A percentile compares a stretch with the other conserved stretches of the same genome.
These are phyloP conservation scores for Trametes polyzona DNA, from an alignment of 1,284 basidiomycete genomes.

Conservation along the genomic window DNA sequence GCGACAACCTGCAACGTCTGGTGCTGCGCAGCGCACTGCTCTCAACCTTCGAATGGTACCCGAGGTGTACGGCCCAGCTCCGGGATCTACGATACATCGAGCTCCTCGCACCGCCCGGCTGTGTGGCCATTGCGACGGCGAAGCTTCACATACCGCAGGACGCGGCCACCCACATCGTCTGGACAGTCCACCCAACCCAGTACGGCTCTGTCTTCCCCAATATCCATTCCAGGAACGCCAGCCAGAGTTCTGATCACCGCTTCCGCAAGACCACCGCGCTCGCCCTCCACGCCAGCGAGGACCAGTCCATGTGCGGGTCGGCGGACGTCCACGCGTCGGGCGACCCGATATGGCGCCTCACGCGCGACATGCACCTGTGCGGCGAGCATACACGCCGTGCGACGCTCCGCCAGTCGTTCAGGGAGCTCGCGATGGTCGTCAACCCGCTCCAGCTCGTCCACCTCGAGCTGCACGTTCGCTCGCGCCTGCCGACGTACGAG, in stretches of 20 bases:
- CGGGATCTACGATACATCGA: not conserved
- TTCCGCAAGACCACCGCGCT: not conserved
- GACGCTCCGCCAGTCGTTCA: not conserved
- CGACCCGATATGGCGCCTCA: not conserved
- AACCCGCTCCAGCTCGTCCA: slow-evolving; percentile 43
- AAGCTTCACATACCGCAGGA: not conserved
- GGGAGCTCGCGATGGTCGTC: slow-evolving; percentile 27
- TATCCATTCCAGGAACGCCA: not conserved
- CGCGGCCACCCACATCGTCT: not conserved
- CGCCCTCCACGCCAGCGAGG: not conserved
- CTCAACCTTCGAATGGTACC: too few species aligned
- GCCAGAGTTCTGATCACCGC: not conserved
- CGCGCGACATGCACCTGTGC: not conserved
- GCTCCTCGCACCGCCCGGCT: not conserved
- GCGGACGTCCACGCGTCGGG: not conserved
- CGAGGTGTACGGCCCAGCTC: not conserved
- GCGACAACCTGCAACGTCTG: not conserved
- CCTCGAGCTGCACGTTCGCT: slow-evolving; percentile 62
- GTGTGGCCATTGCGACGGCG: too few species aligned
- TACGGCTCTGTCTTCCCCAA: not conserved
- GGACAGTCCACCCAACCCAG: not conserved
- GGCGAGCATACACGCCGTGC: not conserved
- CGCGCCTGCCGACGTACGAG: slow-evolving; percentile 62
- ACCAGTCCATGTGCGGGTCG: not conserved
- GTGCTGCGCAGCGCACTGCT: too few species aligned